phyloP scores from a whole-genome alignment of 192 early-diverging fungal species.

The Coemansia sp. region DNA sequence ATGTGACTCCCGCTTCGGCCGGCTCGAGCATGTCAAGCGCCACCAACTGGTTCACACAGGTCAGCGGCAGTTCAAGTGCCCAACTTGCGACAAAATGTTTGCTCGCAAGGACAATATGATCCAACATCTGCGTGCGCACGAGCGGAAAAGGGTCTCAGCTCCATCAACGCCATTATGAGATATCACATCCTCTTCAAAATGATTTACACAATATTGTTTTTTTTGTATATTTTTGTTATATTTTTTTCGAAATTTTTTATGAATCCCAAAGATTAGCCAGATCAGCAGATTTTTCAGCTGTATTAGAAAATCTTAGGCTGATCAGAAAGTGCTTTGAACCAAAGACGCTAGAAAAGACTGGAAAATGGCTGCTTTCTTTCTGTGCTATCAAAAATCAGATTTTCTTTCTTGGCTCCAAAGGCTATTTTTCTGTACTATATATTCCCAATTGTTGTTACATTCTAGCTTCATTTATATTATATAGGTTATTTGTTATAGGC shows the following conservation, averaged over 20 bases:
- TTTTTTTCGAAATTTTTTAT: background rate
- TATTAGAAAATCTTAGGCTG: background rate
- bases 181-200: background rate
- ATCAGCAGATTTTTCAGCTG: background rate
- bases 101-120: conserved; percentile 80
- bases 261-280: background rate
- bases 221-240: background rate
- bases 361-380: background rate
- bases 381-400: background rate
- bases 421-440: background rate
- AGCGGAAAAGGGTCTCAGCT: conserved; percentile 24
- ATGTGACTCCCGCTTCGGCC: conserved; percentile 62
- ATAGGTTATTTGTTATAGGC: background rate
- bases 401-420: background rate
- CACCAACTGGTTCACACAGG: conserved; percentile 57
- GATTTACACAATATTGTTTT: background rate
- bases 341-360: too few relatives aligned
- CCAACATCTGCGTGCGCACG: conserved; percentile 74
- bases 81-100: conserved; percentile 63
- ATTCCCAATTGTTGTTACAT: background rate
- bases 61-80: conserved; percentile 71
- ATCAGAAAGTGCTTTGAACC: too few relatives aligned
- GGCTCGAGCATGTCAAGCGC: conserved; percentile 54
- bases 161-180: background rate
- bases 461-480: background rate